Evolutionary conservation across 176 grass and related monocot species (phyloP), one percentile per base, ranked within the genome.

Genomic region (Zoysia pacifica): DNA sequence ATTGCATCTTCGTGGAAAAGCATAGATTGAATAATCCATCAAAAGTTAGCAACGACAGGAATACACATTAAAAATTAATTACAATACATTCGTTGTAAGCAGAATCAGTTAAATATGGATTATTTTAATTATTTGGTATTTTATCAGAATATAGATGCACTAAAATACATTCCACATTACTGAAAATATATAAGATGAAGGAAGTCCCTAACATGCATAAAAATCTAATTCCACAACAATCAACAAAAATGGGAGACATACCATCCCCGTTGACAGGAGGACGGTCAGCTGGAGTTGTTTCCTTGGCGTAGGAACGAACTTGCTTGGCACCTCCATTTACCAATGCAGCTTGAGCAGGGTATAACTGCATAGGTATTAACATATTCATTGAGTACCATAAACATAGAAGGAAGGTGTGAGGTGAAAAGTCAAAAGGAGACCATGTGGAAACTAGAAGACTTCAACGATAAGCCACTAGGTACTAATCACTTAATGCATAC

Each of bases 251-350:
- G 52, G 75, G 43, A 81, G 61, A 11, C 67, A 15, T 93, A 99
- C 97, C 88, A 85, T 99, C 97, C 62, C 96, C 96, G 5, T 50
- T 93, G 37, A 91, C 84, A 69, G 90, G 74, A 77, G 87, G 65
- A 11, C 78, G 81, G 36, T 91, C 69, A 82, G 73, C 44, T 63
- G 83, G 77, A 85, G 91, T 65, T 56, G 91, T 67, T 19, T 86
- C 85, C 49, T 91, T 97, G 13, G 87, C 90, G 79, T 83, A 99
- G 6, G 43, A 83, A 70, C 97, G 89, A 81, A 84, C 69, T 53
- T 90, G 84, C 52, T 63, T 55, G 41, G 35, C 71, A 88, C 77
- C 77, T 67, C 84, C 91, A 72, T 92, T 85, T 19, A 74, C 69
- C 50, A 92, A 82, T 78, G 91, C 82, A 36, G 84, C 66, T 74